Conservation (phyloP, 2,329 filamentous ascomycete genomes). For the Amauroascus verrucosus region DNA sequence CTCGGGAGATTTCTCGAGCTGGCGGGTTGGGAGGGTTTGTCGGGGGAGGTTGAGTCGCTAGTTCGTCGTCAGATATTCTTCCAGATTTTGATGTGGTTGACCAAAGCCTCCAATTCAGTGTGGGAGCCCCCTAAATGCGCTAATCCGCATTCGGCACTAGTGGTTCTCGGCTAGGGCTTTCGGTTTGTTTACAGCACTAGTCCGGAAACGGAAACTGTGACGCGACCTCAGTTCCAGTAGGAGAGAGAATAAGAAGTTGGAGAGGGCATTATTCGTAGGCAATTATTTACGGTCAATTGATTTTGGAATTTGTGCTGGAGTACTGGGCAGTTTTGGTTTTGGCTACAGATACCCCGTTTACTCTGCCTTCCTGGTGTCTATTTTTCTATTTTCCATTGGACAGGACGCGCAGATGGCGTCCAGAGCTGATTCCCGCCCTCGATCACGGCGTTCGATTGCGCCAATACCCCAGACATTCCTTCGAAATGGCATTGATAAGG, state of each 20-base stretch:
- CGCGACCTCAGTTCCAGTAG: slow-evolving; percentile 20
- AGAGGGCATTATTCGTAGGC: neutral
- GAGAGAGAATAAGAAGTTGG: neutral
- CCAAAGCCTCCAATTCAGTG: slow-evolving; percentile 26
- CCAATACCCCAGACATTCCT: slow-evolving; percentile 45
- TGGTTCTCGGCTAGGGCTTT: slow-evolving; percentile 34
- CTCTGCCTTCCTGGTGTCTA: neutral
- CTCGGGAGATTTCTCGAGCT: slow-evolving; percentile 28
- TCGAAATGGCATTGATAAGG: slow-evolving; percentile 51
- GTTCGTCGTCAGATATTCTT: slow-evolving; percentile 16
- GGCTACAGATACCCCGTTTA: slow-evolving; percentile 1
- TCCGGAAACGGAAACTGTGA: slow-evolving; percentile 26
- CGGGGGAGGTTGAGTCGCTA: slow-evolving; percentile 20
- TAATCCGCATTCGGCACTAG: slow-evolving; percentile 26
- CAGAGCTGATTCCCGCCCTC: slow-evolving; percentile 21
- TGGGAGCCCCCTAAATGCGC: slow-evolving; percentile 29
- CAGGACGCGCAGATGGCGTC: slow-evolving; percentile 3
- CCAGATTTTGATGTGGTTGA: slow-evolving; percentile 28
- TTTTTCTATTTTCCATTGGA: neutral
- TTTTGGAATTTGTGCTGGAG: neutral
- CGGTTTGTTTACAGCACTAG: slow-evolving; percentile 34
- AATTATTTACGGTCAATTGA: neutral
- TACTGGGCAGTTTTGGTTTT: neutral
- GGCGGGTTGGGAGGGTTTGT: slow-evolving; percentile 10
- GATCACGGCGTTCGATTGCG: slow-evolving; percentile 62